These are phyloP conservation scores for Mortierella antarctica DNA, from an alignment of 192 early-diverging fungal genomes.

Conservation along the genomic window DNA sequence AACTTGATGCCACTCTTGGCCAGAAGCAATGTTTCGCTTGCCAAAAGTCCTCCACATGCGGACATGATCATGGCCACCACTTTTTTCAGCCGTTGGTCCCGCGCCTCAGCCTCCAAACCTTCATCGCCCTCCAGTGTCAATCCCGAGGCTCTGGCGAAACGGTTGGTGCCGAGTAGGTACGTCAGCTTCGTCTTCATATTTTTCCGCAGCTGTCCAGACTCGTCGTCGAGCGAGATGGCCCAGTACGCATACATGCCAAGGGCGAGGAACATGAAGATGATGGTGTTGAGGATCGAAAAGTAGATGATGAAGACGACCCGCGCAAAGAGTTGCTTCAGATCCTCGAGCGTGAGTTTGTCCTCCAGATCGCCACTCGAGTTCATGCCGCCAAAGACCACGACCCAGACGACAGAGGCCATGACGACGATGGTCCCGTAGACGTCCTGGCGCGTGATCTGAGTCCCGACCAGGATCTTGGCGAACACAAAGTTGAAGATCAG, in stretches of 20 bases:
- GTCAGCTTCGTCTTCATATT: slow-evolving; percentile 28
- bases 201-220: slow-evolving; percentile 42
- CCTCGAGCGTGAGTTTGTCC: slow-evolving; percentile 57
- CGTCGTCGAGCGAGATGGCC: slow-evolving; percentile 48
- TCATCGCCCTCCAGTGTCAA: slow-evolving; percentile 43
- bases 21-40: slow-evolving; percentile 66
- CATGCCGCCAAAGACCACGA: slow-evolving; percentile 68
- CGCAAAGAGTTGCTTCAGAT: slow-evolving; percentile 59
- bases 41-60: slow-evolving; percentile 65
- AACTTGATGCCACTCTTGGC: slow-evolving; percentile 63
- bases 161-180: slow-evolving; percentile 30
- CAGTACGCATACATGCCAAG: slow-evolving; percentile 60
- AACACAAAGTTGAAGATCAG: slow-evolving; percentile 73
- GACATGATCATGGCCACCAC: slow-evolving; percentile 67
- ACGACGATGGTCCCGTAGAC: slow-evolving; percentile 67
- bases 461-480: slow-evolving; percentile 67
- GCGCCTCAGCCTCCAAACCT: slow-evolving; percentile 20
- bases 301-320: slow-evolving; percentile 63
- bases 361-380: slow-evolving; percentile 62
- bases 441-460: slow-evolving; percentile 62
- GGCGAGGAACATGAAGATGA: slow-evolving; percentile 48
- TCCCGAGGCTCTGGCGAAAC: slow-evolving; percentile 37
- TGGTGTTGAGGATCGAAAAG: slow-evolving; percentile 61
- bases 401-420: slow-evolving; percentile 65
- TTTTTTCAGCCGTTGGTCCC: slow-evolving; percentile 55